These are phyloP conservation scores for Pichia gijzeniarum DNA, from an alignment of 805 yeast species.

Conservation along the genomic window DNA sequence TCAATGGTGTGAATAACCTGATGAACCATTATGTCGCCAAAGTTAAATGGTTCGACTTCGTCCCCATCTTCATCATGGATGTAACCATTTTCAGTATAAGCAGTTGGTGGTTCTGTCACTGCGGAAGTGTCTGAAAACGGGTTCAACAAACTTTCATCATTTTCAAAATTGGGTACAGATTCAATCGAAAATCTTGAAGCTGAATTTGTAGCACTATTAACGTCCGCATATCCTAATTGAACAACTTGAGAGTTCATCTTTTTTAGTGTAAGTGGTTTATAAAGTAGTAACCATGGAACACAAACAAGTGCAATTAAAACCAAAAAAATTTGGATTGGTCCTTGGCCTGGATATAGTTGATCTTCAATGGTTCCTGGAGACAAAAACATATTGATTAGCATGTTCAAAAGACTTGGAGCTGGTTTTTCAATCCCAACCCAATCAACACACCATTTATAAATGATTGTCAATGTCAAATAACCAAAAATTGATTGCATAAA, in stretches of 20 bases:
- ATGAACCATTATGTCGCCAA: conserved; percentile 70
- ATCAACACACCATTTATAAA: conserved; percentile 92
- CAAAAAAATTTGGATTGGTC: conserved; percentile 62
- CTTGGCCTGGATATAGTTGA: conserved; percentile 74
- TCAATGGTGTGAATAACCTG: conserved; percentile 79
- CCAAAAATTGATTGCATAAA: conserved; percentile 98
- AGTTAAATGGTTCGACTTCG: conserved; percentile 27
- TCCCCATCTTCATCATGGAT: conserved; percentile 32
- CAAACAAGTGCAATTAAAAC: conserved; percentile 75
- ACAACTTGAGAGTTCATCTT: not conserved
- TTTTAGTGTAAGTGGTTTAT: conserved; percentile 50
- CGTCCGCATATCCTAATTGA: conserved; percentile 4
- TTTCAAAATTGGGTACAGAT: not conserved
- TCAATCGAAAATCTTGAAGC: conserved; percentile 4
- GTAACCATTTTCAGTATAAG: not conserved
- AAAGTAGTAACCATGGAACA: conserved; percentile 85
- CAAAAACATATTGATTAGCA: conserved; percentile 92
- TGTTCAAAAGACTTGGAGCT: conserved; percentile 91
- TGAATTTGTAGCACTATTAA: not conserved
- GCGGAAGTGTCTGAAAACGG: not conserved
- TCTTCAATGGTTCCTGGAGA: conserved; percentile 87
- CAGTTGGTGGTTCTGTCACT: not conserved
- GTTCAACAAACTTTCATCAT: not conserved
- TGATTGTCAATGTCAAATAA: conserved; percentile 74
- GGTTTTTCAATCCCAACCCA: conserved; percentile 73